These are phyloP conservation scores for Phylloporus sp. DNA, from an alignment of 768 basidiomycete genomes.

Conservation along the genomic window DNA sequence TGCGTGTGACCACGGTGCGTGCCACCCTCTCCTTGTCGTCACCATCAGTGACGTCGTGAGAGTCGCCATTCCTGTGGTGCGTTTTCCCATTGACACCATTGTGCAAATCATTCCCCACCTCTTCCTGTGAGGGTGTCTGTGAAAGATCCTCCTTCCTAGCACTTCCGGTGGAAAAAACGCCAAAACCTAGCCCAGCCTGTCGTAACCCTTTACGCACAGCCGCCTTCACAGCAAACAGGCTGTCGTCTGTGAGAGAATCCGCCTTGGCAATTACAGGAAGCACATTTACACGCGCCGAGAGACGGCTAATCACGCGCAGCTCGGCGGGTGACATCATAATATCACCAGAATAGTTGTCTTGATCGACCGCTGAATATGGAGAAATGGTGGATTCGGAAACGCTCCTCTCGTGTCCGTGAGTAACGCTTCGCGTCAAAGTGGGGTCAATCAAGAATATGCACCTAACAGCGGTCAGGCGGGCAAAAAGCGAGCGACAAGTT, in stretches of 20 bases:
- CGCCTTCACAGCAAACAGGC: conserved; percentile 62
- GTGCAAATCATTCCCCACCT: conserved; percentile 10
- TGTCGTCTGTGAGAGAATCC: conserved; percentile 82
- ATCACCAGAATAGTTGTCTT: conserved; percentile 45
- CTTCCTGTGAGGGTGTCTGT: conserved; percentile 16
- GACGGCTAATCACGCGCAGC: conserved; percentile 71
- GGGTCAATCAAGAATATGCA: conserved; percentile 88
- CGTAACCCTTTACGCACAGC: conserved; percentile 67
- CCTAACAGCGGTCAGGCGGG: conserved; percentile 36
- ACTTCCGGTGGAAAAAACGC: conserved; percentile 60
- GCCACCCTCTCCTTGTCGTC: conserved; percentile 53
- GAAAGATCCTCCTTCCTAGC: conserved; percentile 9
- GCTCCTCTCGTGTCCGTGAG: conserved; percentile 49
- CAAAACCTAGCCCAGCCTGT: conserved; percentile 68
- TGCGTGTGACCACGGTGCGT: conserved; percentile 74
- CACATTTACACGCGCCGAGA: conserved; percentile 72
- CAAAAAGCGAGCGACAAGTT: not conserved
- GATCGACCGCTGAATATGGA: conserved; percentile 43
- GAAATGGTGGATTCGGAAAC: conserved; percentile 69
- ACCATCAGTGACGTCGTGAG: conserved; percentile 32
- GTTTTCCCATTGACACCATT: conserved; percentile 31
- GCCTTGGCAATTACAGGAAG: conserved; percentile 78
- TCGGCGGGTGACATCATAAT: conserved; percentile 74
- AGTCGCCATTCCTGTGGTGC: conserved; percentile 26
- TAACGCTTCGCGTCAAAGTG: conserved; percentile 52